Base-by-base conservation (phyloP, 768 basidiomycete species). In the Sporobolomyces roseus region DNA sequence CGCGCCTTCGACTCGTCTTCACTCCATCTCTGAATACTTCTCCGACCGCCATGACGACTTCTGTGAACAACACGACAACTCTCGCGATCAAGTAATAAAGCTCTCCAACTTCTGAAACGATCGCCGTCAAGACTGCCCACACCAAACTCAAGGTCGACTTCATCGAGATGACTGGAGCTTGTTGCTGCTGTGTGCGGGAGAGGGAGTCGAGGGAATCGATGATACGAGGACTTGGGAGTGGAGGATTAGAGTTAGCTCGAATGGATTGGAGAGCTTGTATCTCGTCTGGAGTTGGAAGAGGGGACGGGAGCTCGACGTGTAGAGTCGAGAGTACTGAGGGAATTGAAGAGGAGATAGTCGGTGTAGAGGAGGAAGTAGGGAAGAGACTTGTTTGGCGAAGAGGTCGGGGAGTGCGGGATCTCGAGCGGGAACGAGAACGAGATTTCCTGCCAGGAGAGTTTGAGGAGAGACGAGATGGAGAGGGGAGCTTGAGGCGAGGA, bases 71-170 rank as follows among this genome's bases (percentile, higher is more conserved):
- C 2, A 45, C 56, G 13, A 58, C 56, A 41, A 58, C 3, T 27
- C 56, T 41, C 41, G n/a, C 30, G 38, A 58, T 58, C 7, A 58
- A 25, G 41, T 58, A 45, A n/a, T 58, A 58, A 25, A 58, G 43
- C 4, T 4, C 25, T 14, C 14, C 8, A 3, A 27, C 4, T 30
- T 58, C 56, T n/a, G 45, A 4, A 2, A 58, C 41, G 4, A 58
- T 17, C 2, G 56, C 23, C 33, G 35, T n/a, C 25, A 55, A n/a
- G n/a, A n/a, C n/a, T n/a, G n/a, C n/a, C n/a, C n/a, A n/a, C n/a
- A n/a, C n/a, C n/a, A n/a, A n/a, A n/a, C n/a, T n/a, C n/a, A n/a
- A n/a, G n/a, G n/a, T n/a, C n/a, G n/a, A n/a, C n/a, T n/a, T n/a
- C n/a, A n/a, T n/a, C n/a, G n/a, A n/a, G n/a, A n/a, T n/a, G n/a